Evolutionary conservation across 148 eudicot species (phyloP).

Genomic region (Fallopia convolvulus): DNA sequence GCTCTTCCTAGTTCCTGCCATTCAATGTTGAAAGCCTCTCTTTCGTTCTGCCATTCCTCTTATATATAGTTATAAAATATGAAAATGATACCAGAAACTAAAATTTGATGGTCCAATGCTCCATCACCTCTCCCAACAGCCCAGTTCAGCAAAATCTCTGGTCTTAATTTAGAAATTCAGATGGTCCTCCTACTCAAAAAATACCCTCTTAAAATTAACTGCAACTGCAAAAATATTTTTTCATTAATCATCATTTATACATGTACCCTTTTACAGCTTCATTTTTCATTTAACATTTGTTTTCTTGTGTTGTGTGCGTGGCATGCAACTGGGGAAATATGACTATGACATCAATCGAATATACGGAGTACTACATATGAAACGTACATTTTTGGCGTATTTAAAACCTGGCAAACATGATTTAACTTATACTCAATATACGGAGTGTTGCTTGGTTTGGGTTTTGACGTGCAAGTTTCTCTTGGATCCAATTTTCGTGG

Average conservation of each 20-base stretch:
- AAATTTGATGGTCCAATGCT: slow-evolving; percentile 1
- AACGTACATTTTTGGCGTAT: background rate
- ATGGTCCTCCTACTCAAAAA: background rate
- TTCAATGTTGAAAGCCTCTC: background rate
- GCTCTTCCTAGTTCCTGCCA: background rate
- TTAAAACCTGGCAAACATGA: background rate
- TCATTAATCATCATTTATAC: background rate
- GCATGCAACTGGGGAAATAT: too few species aligned
- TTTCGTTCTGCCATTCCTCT: background rate
- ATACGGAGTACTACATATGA: too few species aligned
- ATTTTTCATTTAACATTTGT: too few species aligned
- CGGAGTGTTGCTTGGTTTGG: too few species aligned
- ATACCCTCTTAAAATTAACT: background rate
- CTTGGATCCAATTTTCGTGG: too few species aligned
- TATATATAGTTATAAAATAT: background rate
- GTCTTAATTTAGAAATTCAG: background rate
- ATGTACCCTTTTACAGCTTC: too few species aligned
- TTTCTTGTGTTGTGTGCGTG: too few species aligned
- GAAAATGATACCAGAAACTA: background rate
- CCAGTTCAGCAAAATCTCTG: background rate
- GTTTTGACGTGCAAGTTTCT: too few species aligned
- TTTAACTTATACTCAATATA: background rate
- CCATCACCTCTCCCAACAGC: background rate
- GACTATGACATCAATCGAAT: background rate
- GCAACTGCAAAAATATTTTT: background rate